phyloP scores from a whole-genome alignment of 345 rosid genomes.

The Eucalyptus polybractea region DNA sequence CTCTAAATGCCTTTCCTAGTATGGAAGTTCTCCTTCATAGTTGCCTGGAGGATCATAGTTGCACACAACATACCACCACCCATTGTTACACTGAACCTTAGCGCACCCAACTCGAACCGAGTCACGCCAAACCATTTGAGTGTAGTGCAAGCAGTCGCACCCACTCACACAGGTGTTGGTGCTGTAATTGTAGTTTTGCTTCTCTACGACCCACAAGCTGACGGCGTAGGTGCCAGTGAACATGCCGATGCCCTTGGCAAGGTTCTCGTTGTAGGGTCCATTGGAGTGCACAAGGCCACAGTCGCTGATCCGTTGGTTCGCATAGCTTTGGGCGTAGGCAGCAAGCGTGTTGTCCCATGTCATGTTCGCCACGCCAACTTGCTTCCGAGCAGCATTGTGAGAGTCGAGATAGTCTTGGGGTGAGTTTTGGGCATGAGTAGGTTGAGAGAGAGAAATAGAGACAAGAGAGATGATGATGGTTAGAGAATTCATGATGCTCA shows the following conservation, averaged over 20 bases:
- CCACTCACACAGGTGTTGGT: background rate
- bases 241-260: conserved; percentile 1
- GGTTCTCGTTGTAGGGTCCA: conserved; percentile 19
- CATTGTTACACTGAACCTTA: conserved; percentile 2
- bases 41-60: conserved; percentile 3
- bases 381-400: conserved; percentile 2
- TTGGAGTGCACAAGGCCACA: conserved; percentile 10
- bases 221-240: background rate
- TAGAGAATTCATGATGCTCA: background rate
- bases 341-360: conserved; percentile 6
- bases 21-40: background rate
- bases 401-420: conserved; percentile 3
- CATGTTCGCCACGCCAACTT: background rate
- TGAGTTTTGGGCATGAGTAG: background rate
- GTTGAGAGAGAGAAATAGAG: background rate
- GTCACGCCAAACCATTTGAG: conserved; percentile 15
- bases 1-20: background rate
- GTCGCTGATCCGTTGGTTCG: background rate
- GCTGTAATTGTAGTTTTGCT: background rate
- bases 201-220: conserved; percentile 11
- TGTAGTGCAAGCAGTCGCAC: conserved; percentile 10
- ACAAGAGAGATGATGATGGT: background rate
- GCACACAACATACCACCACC: conserved; percentile 5
- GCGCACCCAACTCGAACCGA: conserved; percentile 8
- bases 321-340: background rate